Evolutionary conservation across 1,284 basidiomycete species (phyloP).

Genomic region (Puccinia brachypodii): DNA sequence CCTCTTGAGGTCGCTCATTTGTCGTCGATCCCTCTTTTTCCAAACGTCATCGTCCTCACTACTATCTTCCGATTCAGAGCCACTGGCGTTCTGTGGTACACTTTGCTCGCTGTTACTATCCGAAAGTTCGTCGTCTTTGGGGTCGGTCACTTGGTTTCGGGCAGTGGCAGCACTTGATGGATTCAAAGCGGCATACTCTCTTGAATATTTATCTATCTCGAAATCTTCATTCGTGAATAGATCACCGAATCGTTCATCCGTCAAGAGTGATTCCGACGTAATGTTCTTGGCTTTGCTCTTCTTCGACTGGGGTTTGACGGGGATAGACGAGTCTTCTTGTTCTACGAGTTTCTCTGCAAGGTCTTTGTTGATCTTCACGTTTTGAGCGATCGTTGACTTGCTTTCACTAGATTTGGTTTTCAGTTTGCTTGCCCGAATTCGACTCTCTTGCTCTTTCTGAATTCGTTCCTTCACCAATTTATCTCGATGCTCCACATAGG

Average conservation of each 20-base stretch:
- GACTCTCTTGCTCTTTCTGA: slow-evolving; percentile 85
- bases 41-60: slow-evolving; percentile 47
- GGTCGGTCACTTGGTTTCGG: slow-evolving; percentile 8
- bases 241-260: slow-evolving; percentile 83
- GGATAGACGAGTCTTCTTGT: slow-evolving; percentile 64
- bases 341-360: slow-evolving; percentile 80
- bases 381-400: slow-evolving; percentile 60
- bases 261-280: slow-evolving; percentile 63
- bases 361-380: slow-evolving; percentile 82
- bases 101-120: slow-evolving; percentile 1
- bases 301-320: slow-evolving; percentile 53
- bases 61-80: slow-evolving; percentile 30
- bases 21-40: slow-evolving; percentile 19
- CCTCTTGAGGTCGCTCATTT: neutral
- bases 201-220: slow-evolving; percentile 79
- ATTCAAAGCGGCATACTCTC: slow-evolving; percentile 88
- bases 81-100: neutral
- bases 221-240: slow-evolving; percentile 94
- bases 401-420: slow-evolving; percentile 49
- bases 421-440: slow-evolving; percentile 78
- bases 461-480: slow-evolving; percentile 81
- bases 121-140: neutral
- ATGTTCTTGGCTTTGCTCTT: slow-evolving; percentile 57
- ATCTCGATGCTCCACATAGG: slow-evolving; percentile 90
- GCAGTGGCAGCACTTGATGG: slow-evolving; percentile 64